A percentile compares a stretch with the other conserved stretches of the same genome.
Conservation (phyloP, 768 basidiomycete species). For the Lactifluus pinguis region DNA sequence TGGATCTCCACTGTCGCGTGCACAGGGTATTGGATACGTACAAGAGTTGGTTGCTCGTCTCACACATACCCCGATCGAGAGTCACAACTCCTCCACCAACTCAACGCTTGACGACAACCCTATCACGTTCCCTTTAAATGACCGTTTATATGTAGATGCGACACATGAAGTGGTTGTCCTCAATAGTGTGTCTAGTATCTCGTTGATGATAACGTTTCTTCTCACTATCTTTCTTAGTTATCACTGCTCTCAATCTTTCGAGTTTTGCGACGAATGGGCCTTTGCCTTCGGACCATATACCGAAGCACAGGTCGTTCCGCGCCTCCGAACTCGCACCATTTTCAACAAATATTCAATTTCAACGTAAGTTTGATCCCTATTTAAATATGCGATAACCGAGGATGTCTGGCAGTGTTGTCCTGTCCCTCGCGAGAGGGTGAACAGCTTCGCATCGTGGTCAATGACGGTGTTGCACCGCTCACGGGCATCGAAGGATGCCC, state of each 20-base stretch:
- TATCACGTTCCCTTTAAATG: conserved; percentile 60
- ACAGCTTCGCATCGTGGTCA: conserved; percentile 78
- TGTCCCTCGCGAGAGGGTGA: conserved; percentile 27
- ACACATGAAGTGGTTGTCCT: conserved; percentile 88
- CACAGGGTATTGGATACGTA: conserved; percentile 70
- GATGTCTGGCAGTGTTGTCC: conserved; percentile 22
- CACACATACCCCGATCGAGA: conserved; percentile 60
- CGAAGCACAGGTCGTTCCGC: conserved; percentile 54
- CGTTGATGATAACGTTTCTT: conserved; percentile 1
- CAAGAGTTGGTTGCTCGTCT: conserved; percentile 80
- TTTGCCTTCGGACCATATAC: conserved; percentile 66
- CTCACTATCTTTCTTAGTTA: conserved; percentile 34
- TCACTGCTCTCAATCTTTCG: conserved; percentile 80
- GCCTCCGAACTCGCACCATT: conserved; percentile 77
- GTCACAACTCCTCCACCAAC: conserved; percentile 79
- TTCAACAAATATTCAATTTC: conserved; percentile 83
- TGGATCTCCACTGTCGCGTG: conserved; percentile 71
- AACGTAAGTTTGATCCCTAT: conserved; percentile 40
- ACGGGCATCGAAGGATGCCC: conserved; percentile 71
- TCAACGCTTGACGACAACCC: conserved; percentile 63
- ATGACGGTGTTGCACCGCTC: conserved; percentile 80
- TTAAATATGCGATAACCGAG: background rate
- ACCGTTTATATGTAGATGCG: conserved; percentile 78
- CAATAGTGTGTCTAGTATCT: conserved; percentile 44
- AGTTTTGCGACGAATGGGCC: conserved; percentile 66